Percentiles rank a stretch among this genome's conserved stretches.
phyloP scores from a whole-genome alignment of 106 monocot species.

The Cymbidium sinense region DNA sequence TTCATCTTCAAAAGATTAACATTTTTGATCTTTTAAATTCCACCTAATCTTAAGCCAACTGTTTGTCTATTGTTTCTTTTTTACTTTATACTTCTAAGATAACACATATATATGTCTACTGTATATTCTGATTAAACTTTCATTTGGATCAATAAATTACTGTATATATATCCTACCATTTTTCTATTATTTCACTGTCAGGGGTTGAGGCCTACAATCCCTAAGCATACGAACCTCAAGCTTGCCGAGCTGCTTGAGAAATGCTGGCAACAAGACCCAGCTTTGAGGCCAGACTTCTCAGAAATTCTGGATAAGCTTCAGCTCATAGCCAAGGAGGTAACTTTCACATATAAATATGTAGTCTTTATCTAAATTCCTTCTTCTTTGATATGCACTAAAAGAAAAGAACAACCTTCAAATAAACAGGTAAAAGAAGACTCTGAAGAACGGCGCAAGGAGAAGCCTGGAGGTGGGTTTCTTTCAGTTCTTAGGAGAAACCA shows the following conservation, averaged over 20 bases:
- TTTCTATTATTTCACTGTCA: constrained; percentile 15
- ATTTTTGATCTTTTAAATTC: too few relatives aligned
- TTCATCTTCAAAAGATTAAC: too few relatives aligned
- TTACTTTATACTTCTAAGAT: too few relatives aligned
- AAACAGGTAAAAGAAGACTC: constrained; percentile 49
- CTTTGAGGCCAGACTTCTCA: constrained; percentile 76
- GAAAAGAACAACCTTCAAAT: not conserved
- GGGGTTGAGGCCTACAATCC: constrained; percentile 83
- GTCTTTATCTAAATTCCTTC: not conserved
- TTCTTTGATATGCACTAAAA: not conserved
- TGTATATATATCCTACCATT: too few relatives aligned
- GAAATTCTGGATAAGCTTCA: constrained; percentile 56
- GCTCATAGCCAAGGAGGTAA: constrained; percentile 53
- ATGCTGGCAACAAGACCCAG: constrained; percentile 90
- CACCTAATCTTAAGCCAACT: too few relatives aligned
- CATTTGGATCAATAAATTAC: too few relatives aligned
- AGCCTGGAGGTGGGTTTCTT: constrained; percentile 43
- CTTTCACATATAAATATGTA: not conserved
- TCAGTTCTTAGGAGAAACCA: constrained; percentile 33
- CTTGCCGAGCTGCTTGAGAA: constrained; percentile 57
- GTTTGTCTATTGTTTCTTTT: too few relatives aligned
- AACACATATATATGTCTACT: too few relatives aligned
- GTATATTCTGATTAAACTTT: too few relatives aligned
- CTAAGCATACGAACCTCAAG: constrained; percentile 54
- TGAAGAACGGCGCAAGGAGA: constrained; percentile 43